Evolutionary conservation across 352 stramenopile species (phyloP).

Genomic region (Blastocystis sp.): DNA sequence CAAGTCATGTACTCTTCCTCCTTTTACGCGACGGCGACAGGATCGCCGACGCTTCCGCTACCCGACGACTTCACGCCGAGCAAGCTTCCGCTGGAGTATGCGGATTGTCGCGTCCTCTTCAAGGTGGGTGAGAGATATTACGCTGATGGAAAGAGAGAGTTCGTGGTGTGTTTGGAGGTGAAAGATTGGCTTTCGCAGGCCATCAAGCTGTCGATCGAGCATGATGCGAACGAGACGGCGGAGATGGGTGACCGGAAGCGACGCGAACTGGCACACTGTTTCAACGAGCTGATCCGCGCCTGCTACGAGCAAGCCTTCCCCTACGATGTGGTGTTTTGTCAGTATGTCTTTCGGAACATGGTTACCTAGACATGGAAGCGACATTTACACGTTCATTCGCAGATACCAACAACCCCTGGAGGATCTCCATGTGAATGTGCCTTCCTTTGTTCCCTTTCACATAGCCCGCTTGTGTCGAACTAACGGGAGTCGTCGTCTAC

Average conservation of each 20-base stretch:
- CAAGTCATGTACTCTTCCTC: constrained; percentile 54
- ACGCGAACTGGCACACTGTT: neutral
- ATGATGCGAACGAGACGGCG: neutral
- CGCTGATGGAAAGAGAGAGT: neutral
- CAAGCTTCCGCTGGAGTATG: constrained; percentile 29
- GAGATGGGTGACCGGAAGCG: neutral
- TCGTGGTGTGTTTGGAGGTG: neutral
- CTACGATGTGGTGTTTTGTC: constrained; percentile 32
- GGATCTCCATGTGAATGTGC: neutral
- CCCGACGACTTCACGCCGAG: neutral
- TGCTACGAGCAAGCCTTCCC: neutral
- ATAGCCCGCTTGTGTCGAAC: constrained; percentile 33
- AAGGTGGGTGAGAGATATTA: neutral
- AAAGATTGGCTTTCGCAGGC: constrained; percentile 20
- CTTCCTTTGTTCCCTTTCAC: neutral
- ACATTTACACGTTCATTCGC: constrained; percentile 29
- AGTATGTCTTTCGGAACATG: neutral
- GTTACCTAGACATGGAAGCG: neutral
- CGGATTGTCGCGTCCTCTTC: neutral
- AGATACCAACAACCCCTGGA: constrained; percentile 34
- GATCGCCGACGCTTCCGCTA: neutral
- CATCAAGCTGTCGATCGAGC: neutral
- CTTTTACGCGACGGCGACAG: constrained; percentile 21
- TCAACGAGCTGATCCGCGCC: neutral
- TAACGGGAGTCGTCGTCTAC: constrained; percentile 42